A percentile compares a stretch with the other conserved stretches of the same genome.
These are phyloP conservation scores for Claviceps spartinae DNA, from an alignment of 2,329 filamentous ascomycete species.

Conservation along the genomic window DNA sequence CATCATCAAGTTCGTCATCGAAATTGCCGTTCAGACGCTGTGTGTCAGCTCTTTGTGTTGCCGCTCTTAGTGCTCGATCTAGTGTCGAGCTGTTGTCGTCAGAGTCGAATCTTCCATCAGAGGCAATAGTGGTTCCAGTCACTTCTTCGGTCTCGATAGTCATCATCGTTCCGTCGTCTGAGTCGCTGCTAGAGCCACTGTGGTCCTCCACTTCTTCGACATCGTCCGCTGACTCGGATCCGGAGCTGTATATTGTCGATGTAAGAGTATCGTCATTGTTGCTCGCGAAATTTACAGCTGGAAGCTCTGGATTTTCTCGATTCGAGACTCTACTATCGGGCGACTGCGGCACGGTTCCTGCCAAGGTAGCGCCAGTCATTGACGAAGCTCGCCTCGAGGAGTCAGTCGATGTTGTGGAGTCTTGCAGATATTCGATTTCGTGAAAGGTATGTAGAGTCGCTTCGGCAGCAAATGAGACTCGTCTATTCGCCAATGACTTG, in stretches of 20 bases:
- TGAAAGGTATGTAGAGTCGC: constrained; percentile 96
- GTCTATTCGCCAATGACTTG: constrained; percentile 83
- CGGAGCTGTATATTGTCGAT: constrained; percentile 66
- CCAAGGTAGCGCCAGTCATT: constrained; percentile 21
- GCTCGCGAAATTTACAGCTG: constrained; percentile 50
- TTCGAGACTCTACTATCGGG: constrained; percentile 51
- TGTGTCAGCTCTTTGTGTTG: constrained; percentile 62
- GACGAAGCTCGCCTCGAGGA: constrained; percentile 62
- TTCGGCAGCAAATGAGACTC: constrained; percentile 94
- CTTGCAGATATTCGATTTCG: constrained; percentile 76
- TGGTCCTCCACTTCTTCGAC: constrained; percentile 41
- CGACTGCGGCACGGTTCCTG: constrained; percentile 35
- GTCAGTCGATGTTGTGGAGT: constrained; percentile 71
- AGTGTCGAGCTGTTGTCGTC: constrained; percentile 57
- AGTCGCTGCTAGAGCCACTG: constrained; percentile 38
- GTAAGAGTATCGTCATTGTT: constrained; percentile 54
- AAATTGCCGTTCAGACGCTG: constrained; percentile 40
- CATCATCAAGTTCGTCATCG: constrained; percentile 43
- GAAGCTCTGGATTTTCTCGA: constrained; percentile 53
- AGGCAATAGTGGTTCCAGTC: constrained; percentile 53
- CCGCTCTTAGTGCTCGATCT: constrained; percentile 65
- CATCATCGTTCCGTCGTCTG: constrained; percentile 69
- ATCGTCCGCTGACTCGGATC: constrained; percentile 43
- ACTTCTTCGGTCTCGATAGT: constrained; percentile 69
- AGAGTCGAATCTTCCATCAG: constrained; percentile 44